A percentile compares a stretch with the other conserved stretches of the same genome.
Evolutionary conservation across 2,329 filamentous ascomycete species (phyloP).

Genomic region (Ophiocordyceps robertsii): DNA sequence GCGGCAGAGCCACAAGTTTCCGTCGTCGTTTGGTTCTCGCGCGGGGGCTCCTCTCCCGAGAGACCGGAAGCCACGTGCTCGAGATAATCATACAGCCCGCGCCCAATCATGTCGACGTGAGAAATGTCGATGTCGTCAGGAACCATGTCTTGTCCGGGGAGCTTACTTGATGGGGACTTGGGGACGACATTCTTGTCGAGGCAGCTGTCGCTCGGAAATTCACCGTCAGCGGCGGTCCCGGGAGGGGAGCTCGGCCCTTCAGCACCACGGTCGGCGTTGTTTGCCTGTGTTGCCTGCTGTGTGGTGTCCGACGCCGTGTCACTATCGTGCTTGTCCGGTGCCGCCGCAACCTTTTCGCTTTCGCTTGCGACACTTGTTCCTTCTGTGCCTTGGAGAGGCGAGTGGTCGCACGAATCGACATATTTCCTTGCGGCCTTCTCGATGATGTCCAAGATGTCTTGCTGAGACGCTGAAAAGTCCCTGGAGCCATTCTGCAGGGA

Average conservation of each 20-base stretch:
- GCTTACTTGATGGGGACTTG: background rate
- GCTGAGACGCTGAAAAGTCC: slow-evolving; percentile 21
- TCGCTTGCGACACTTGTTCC: background rate
- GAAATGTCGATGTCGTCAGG: slow-evolving; percentile 37
- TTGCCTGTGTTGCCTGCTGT: no score
- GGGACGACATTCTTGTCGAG: background rate
- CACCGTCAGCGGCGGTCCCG: slow-evolving; percentile 11
- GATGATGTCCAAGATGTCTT: slow-evolving; percentile 36
- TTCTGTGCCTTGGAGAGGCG: slow-evolving; percentile 3
- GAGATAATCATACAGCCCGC: slow-evolving; percentile 4
- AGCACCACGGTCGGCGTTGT: background rate
- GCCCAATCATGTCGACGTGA: slow-evolving; percentile 16
- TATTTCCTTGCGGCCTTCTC: slow-evolving; percentile 38
- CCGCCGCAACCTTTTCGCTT: background rate
- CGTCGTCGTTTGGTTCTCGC: background rate
- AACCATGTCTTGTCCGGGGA: background rate
- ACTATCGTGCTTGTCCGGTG: background rate
- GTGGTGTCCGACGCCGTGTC: slow-evolving; percentile 7
- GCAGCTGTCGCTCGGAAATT: background rate
- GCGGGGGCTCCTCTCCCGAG: background rate
- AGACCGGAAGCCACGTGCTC: background rate
- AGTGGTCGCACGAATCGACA: slow-evolving; percentile 23
- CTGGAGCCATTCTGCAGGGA: slow-evolving; percentile 22
- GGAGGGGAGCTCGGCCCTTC: background rate
- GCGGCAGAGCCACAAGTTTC: background rate